Evolutionary conservation across 2,329 filamentous ascomycete genomes (phyloP).

Genomic region (Septoria linicola): DNA sequence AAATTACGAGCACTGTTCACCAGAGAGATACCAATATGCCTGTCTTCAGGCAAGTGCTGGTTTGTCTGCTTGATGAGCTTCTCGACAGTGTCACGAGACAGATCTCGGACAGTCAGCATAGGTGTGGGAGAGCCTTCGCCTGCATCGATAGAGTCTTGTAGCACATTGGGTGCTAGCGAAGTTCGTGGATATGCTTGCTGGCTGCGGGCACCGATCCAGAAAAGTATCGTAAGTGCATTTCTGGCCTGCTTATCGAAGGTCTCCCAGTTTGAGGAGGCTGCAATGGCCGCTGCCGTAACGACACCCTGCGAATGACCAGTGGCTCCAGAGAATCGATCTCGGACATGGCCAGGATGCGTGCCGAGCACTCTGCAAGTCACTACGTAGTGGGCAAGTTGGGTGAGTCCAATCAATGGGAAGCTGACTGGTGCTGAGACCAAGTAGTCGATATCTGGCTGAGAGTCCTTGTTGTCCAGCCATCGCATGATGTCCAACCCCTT

Average conservation of each 20-base stretch:
- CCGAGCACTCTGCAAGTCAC: slow-evolving; percentile 91
- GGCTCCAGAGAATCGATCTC: slow-evolving; percentile 79
- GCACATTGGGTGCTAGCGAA: slow-evolving; percentile 82
- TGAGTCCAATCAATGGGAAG: slow-evolving; percentile 90
- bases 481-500: slow-evolving; percentile 94
- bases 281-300: slow-evolving; percentile 86
- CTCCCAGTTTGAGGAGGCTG: slow-evolving; percentile 89
- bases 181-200: slow-evolving; percentile 97
- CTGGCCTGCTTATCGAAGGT: slow-evolving; percentile 78
- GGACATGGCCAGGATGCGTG: slow-evolving; percentile 81
- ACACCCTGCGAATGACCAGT: slow-evolving; percentile 97
- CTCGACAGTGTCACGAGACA: slow-evolving; percentile 83
- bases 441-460: slow-evolving; percentile 91
- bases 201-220: slow-evolving; percentile 97
- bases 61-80: slow-evolving; percentile 97
- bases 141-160: slow-evolving; percentile 90
- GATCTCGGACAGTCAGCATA: slow-evolving; percentile 95
- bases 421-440: slow-evolving; percentile 92
- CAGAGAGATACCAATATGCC: slow-evolving; percentile 91
- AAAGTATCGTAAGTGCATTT: slow-evolving; percentile 85
- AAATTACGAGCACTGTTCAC: slow-evolving; percentile 97
- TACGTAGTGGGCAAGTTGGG: slow-evolving; percentile 92
- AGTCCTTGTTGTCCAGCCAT: slow-evolving; percentile 86
- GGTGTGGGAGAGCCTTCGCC: slow-evolving; percentile 95
- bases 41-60: slow-evolving; percentile 86